Base-by-base conservation (phyloP, 192 early-diverging fungal species). In the Phycomyces blakesleeanus region DNA sequence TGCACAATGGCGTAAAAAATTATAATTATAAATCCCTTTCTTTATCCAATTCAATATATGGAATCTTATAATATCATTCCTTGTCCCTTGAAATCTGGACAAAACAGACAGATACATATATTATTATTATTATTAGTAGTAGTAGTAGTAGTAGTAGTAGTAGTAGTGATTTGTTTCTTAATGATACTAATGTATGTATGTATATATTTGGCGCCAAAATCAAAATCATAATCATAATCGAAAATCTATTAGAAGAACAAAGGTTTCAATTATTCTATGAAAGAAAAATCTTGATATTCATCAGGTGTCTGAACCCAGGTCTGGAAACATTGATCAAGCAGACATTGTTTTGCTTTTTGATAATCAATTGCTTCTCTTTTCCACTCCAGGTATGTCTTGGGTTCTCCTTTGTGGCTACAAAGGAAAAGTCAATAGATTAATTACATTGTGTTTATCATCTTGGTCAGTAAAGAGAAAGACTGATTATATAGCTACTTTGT, bases 241-340 rank as follows among this genome's bases (percentile, higher is more conserved):
- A n/a, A n/a, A n/a, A 7, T 34, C 29, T 7, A 34, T 5, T 7
- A 34, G 29, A 34, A 34, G 7, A 7, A 34, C 29, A 34, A 2
- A 34, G 2, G 11, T 7, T 6, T 47, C 18, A 47, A 2, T 47
- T 47, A 3, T 10, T 41, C 40, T n/a, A n/a, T n/a, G n/a, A n/a
- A 41, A 14, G 8, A 41, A 59, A 68, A 68, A 2, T 56, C 34
- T 44, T 68, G 52, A 37, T 61, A 61, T 10, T 56, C 60, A 29
- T 44, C n/a, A 21, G 71, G 71, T 22, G 50, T 72, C 37, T 58
- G 64, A 21, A 72, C 63, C 71, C 71, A 72, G 3, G 44, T 38
- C 26, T 64, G 55, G 42, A 72, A 72, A 20, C 59, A 51, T 41
- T 72, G 25, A 42, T 66, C 58, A 26, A 72, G 34, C 29, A 72